Evolutionary conservation across 495 filamentous ascomycete species (phyloP).

Genomic region (Neurospora tetrasperma): DNA sequence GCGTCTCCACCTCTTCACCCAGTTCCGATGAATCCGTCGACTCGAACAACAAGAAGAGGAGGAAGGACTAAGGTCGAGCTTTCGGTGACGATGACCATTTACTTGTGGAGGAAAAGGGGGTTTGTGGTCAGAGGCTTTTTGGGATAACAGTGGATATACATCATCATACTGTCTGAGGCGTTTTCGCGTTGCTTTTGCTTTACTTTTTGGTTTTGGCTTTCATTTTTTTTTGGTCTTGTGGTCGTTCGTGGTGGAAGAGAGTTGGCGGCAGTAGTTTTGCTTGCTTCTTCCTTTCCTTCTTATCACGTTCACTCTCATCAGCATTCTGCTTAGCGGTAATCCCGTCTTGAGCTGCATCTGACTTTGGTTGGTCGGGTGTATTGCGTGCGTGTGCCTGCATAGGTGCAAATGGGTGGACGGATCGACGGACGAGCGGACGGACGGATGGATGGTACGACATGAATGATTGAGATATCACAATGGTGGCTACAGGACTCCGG

Average conservation of each 20-base stretch:
- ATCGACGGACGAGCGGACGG: background rate
- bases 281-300: background rate
- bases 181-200: background rate
- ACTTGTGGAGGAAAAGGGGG: background rate
- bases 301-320: background rate
- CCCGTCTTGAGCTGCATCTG: background rate
- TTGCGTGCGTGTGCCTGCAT: background rate
- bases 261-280: background rate
- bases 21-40: background rate
- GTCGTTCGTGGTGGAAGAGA: slow-evolving; percentile 2
- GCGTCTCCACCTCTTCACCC: slow-evolving; percentile 1
- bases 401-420: background rate
- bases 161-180: background rate
- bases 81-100: background rate
- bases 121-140: background rate
- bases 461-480: background rate
- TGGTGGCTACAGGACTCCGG: slow-evolving; percentile 1
- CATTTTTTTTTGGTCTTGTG: background rate
- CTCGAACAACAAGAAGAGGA: slow-evolving; percentile 3
- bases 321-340: background rate
- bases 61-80: slow-evolving; percentile 7
- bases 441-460: background rate
- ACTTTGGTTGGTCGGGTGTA: background rate
- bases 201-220: background rate
- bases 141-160: slow-evolving; percentile 6